Evolutionary conservation across 768 basidiomycete genomes (phyloP).

Genomic region (Boletus subparvulus): DNA sequence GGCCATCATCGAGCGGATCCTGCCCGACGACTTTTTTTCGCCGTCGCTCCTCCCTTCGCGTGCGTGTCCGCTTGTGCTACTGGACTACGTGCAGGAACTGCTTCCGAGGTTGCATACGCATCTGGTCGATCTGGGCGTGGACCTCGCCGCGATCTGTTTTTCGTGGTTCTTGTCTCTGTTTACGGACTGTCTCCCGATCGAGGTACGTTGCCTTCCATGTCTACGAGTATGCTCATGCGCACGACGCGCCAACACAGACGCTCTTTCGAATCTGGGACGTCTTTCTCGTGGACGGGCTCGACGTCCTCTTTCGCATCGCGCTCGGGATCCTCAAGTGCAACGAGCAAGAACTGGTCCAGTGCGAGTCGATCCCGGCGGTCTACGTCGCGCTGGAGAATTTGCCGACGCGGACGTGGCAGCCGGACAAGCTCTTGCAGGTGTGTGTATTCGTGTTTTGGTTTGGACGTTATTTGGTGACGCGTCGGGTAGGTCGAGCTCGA

Average conservation of each 20-base stretch:
- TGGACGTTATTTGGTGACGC: background rate
- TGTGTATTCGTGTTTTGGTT: background rate
- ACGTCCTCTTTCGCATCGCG: slow-evolving; percentile 88
- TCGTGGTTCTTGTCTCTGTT: slow-evolving; percentile 98
- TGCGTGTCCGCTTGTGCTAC: slow-evolving; percentile 87
- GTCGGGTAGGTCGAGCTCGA: slow-evolving; percentile 53
- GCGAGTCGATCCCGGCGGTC: slow-evolving; percentile 83
- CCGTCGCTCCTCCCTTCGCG: slow-evolving; percentile 89
- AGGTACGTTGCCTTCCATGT: slow-evolving; percentile 48
- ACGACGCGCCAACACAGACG: slow-evolving; percentile 50
- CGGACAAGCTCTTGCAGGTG: slow-evolving; percentile 88
- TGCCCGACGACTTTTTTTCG: slow-evolving; percentile 93
- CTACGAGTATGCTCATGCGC: background rate
- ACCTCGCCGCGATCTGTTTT: slow-evolving; percentile 93
- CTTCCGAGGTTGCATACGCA: slow-evolving; percentile 76
- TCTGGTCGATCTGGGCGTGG: slow-evolving; percentile 77
- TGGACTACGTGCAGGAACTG: slow-evolving; percentile 80
- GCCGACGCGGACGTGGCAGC: slow-evolving; percentile 92
- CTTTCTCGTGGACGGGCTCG: slow-evolving; percentile 89
- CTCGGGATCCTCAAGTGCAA: slow-evolving; percentile 82
- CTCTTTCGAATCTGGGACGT: slow-evolving; percentile 96
- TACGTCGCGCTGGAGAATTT: slow-evolving; percentile 88
- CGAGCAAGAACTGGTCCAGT: slow-evolving; percentile 79
- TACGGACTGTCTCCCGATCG: slow-evolving; percentile 93
- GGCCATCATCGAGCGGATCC: slow-evolving; percentile 83